These are phyloP conservation scores for Phytopythium vexans DNA, from an alignment of 352 stramenopile genomes.

Conservation along the genomic window DNA sequence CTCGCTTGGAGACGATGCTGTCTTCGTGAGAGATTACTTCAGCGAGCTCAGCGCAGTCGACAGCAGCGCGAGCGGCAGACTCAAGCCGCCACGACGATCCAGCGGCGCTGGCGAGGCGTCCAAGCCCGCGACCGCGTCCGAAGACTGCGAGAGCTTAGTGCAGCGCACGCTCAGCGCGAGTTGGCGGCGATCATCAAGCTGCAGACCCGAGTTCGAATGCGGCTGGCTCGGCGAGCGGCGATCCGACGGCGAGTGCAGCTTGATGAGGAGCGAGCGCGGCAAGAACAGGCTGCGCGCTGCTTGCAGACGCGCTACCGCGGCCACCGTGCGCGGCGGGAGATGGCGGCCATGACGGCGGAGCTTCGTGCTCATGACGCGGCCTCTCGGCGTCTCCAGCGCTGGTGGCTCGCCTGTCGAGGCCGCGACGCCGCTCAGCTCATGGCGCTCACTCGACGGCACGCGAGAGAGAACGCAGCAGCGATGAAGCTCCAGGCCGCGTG, in stretches of 20 bases:
- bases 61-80: constrained; percentile 9
- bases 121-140: constrained; percentile 23
- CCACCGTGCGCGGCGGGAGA: background rate
- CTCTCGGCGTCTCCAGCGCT: no score
- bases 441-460: no score
- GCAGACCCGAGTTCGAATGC: constrained; percentile 52
- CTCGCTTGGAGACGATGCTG: constrained; percentile 39
- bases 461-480: no score
- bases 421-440: no score
- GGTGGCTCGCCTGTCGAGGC: no score
- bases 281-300: background rate
- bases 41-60: constrained; percentile 10
- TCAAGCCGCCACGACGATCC: constrained; percentile 50
- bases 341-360: background rate
- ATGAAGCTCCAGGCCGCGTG: no score
- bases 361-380: no score
- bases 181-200: constrained; percentile 47
- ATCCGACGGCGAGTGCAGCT: constrained; percentile 34
- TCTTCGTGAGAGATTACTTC: constrained; percentile 24
- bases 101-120: constrained; percentile 72
- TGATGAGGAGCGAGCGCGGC: background rate
- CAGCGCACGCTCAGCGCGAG: constrained; percentile 19
- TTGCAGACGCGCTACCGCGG: constrained; percentile 1
- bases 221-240: constrained; percentile 34
- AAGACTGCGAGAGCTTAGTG: constrained; percentile 10